Conservation (phyloP, 75 land plant species). For the Selaginella tamariscina region DNA sequence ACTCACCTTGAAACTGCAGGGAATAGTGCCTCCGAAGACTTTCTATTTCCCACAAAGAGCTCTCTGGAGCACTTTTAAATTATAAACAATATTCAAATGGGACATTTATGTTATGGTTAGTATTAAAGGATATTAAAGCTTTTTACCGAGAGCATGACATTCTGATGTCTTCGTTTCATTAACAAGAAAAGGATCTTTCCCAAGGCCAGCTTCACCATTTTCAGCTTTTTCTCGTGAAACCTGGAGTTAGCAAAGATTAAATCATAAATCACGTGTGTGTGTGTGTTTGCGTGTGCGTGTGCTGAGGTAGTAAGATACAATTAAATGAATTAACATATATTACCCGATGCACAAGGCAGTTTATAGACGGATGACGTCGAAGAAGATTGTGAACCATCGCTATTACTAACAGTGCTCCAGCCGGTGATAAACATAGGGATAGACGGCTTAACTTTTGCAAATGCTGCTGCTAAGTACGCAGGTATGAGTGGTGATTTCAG, state of each 20-base stretch:
- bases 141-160: conserved; percentile 78
- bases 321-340: background rate
- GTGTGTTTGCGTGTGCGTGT: too few relatives aligned
- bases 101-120: background rate
- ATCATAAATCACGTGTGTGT: too few relatives aligned
- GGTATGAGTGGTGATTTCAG: conserved; percentile 84
- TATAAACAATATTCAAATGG: background rate
- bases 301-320: background rate
- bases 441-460: conserved; percentile 85
- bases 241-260: background rate
- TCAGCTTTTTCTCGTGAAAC: conserved; percentile 22
- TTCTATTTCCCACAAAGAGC: conserved; percentile 97
- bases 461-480: conserved; percentile 94
- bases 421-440: conserved; percentile 60
- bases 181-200: conserved; percentile 53
- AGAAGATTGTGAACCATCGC: conserved; percentile 89
- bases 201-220: conserved; percentile 20
- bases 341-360: conserved; percentile 84
- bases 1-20: conserved; percentile 87
- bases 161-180: conserved; percentile 55
- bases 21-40: conserved; percentile 81
- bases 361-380: conserved; percentile 91
- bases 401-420: conserved; percentile 72
- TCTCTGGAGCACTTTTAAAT: conserved; percentile 64
- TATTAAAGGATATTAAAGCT: background rate